Conservation (phyloP, 176 grass and related monocot species). For the Avena eriantha region DNA sequence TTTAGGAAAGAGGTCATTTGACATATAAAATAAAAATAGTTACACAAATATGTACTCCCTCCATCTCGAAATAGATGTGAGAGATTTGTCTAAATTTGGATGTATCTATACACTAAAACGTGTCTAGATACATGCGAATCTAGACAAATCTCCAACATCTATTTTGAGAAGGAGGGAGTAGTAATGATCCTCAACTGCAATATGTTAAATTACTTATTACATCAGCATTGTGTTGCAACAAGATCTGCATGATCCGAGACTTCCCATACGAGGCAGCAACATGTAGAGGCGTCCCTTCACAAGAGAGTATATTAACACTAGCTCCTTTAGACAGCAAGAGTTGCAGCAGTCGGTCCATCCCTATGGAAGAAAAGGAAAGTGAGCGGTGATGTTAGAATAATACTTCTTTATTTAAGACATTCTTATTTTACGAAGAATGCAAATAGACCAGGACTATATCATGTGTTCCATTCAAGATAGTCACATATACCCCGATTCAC, state of each 20-base stretch:
- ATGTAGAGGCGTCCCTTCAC: constrained; percentile 47
- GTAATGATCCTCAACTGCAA: not conserved
- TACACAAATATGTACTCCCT: not conserved
- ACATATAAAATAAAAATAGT: not conserved
- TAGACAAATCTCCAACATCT: too few species aligned
- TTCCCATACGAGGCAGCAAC: constrained; percentile 43
- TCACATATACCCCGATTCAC: not conserved
- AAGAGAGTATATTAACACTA: constrained; percentile 38
- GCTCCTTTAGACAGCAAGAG: constrained; percentile 55
- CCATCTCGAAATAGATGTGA: too few species aligned
- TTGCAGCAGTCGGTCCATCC: constrained; percentile 33
- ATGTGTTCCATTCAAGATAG: not conserved
- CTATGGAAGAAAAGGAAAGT: not conserved
- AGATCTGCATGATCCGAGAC: constrained; percentile 38
- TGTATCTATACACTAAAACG: too few species aligned
- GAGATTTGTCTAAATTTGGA: too few species aligned
- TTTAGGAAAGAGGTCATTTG: constrained; percentile 26
- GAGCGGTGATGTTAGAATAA: not conserved
- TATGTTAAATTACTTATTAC: constrained; percentile 38
- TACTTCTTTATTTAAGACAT: not conserved
- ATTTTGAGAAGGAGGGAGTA: too few species aligned
- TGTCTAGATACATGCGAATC: too few species aligned
- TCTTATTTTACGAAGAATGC: not conserved
- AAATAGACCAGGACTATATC: not conserved
- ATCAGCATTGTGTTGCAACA: constrained; percentile 55